These are phyloP conservation scores for Wickerhamiella cacticola DNA, from an alignment of 805 yeast genomes.

Conservation along the genomic window DNA sequence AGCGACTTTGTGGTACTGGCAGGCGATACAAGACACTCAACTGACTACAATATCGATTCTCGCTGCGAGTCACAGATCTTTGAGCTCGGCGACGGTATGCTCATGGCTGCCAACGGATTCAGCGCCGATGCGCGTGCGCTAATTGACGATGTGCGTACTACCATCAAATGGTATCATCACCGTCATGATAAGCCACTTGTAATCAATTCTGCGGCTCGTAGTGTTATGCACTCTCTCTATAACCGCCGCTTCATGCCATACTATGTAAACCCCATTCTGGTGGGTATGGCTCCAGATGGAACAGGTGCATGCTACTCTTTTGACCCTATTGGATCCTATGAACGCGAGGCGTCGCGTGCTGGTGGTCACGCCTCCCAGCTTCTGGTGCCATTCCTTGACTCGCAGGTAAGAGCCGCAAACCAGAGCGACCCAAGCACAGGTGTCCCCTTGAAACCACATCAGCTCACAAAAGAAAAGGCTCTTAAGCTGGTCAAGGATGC, in stretches of 20 bases:
- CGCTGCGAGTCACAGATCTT: slow-evolving; percentile 85
- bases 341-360: slow-evolving; percentile 93
- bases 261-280: slow-evolving; percentile 87
- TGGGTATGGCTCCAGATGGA: slow-evolving; percentile 86
- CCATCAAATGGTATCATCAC: slow-evolving; percentile 76
- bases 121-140: slow-evolving; percentile 89
- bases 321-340: slow-evolving; percentile 97
- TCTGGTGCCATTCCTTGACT: slow-evolving; percentile 95
- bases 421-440: slow-evolving; percentile 72
- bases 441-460: slow-evolving; percentile 47
- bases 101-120: slow-evolving; percentile 90
- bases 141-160: slow-evolving; percentile 48
- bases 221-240: slow-evolving; percentile 78
- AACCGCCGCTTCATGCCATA: slow-evolving; percentile 94
- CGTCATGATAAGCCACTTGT: slow-evolving; percentile 64
- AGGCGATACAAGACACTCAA: slow-evolving; percentile 95
- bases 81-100: slow-evolving; percentile 74
- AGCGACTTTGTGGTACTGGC: slow-evolving; percentile 94
- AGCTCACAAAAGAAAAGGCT: slow-evolving; percentile 70
- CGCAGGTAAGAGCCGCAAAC: slow-evolving; percentile 92
- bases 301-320: slow-evolving; percentile 91
- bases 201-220: slow-evolving; percentile 71
- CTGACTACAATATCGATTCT: slow-evolving; percentile 86
- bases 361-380: slow-evolving; percentile 95
- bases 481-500: slow-evolving; percentile 84